Percentiles rank a stretch among this genome's conserved stretches.
Conservation (phyloP, 164 flowering plant species). For the Houttuynia cordata region DNA sequence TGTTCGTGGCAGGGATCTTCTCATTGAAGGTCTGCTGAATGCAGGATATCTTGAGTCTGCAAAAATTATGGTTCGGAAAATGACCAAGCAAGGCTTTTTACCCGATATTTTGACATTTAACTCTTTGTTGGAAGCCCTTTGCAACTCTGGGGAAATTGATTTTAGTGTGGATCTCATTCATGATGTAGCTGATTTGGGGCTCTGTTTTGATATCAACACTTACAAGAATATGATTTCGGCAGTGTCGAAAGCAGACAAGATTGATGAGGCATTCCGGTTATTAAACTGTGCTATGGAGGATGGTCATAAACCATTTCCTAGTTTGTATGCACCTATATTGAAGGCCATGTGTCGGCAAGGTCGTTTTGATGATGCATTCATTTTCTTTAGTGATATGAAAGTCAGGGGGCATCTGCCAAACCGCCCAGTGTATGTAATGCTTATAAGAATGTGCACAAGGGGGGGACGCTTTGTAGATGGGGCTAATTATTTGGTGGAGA, state of each 20-base stretch:
- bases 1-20: conserved; percentile 76
- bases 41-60: conserved; percentile 86
- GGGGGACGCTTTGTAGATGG: conserved; percentile 81
- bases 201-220: conserved; percentile 48
- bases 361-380: conserved; percentile 80
- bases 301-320: conserved; percentile 79
- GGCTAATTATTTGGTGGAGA: conserved; percentile 84
- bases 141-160: conserved; percentile 58
- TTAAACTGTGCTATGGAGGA: conserved; percentile 55
- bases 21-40: conserved; percentile 74
- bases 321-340: conserved; percentile 76
- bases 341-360: conserved; percentile 66
- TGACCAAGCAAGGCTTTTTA: conserved; percentile 68
- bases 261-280: conserved; percentile 71
- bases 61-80: conserved; percentile 63
- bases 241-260: conserved; percentile 49
- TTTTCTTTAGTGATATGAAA: conserved; percentile 91
- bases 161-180: conserved; percentile 50
- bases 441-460: conserved; percentile 76
- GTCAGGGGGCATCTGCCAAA: conserved; percentile 79
- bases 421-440: conserved; percentile 84
- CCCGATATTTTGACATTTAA: conserved; percentile 73
- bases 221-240: conserved; percentile 74
- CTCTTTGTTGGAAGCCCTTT: conserved; percentile 47
- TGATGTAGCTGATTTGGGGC: conserved; percentile 49